Base-by-base conservation (phyloP, 495 filamentous ascomycete species). In the Bacidia gigantensis region DNA sequence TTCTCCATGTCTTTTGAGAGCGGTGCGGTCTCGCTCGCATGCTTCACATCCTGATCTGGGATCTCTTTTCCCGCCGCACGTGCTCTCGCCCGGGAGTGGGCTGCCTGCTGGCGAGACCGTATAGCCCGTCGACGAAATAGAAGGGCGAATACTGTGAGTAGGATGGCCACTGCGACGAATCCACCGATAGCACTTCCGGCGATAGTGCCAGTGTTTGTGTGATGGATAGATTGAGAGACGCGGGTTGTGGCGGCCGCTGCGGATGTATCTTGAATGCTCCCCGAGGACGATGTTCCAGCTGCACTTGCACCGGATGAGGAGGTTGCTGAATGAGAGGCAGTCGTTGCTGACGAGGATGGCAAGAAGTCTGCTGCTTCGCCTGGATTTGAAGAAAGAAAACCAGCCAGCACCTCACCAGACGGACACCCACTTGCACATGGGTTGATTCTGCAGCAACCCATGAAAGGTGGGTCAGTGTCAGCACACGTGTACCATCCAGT, bases 381-480 rank as follows among this genome's bases (percentile, higher is more conserved):
- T 3, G 41, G 23, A 3, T 53, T 48, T 2, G 51, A 49, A 1
- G 50, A 56, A 29, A 53, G 51, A 22, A 53, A 49, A 9, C 51
- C 51, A 2, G 42, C 42, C 0, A 42, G 49, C 11, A 64, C 20
- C 40, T 62, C 49, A 14, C 54, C 63, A 0, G 42, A 22, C 0
- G 61, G 56, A 55, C 63, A 65, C 14, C 58, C 58, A 21, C 24
- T 21, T 3, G 3, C 11, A 48, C 59, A 62, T 14, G 57, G 25
- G 46, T 58, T 50, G 11, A 12, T 49, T 26, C 35, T 43, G 50
- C 63, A 65, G 59, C 63, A 65, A 32, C 63, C 63, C 24, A 65
- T 0, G 35, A 65, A 65, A 0, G 55, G 50, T 41, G 63, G 57
- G 3, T 43, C 9, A 7, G 60, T 63, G n/a, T 14, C 17, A 20